Base-by-base conservation (phyloP, 257 asterid genomes). In the Solanum microdontum region DNA sequence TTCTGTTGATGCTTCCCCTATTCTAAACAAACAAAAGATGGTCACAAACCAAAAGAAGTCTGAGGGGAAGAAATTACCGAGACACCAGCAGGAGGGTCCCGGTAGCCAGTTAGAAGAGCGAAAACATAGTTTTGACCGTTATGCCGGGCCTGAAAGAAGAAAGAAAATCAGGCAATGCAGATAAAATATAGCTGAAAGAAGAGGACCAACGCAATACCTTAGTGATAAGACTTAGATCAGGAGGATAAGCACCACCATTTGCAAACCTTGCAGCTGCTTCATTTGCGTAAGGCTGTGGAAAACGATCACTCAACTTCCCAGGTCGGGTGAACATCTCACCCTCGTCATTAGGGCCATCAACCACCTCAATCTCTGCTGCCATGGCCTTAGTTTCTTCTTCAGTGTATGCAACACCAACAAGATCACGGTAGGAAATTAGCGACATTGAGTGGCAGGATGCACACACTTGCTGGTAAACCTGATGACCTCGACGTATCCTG, bases 51-150 rank as follows among this genome's bases (percentile, higher is more conserved):
- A 45, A 66, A 51, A 43, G 37, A 7, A 66, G 80, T 17, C 13
- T 4, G 34, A 64, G 40, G 84, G 48, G 70, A 17, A 23, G 76
- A 39, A 86, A 75, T 87, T 93, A 94, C 96, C 89, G 87, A 34
- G 66, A 95, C 87, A 72, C 98, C 98, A 89, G 96, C 96, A 89
- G 96, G 98, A 64, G 98, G 98, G 90, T 94, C 97, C 55, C 91
- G 96, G 86, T 94, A 94, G 69, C 98, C 98, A 72, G 98, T 94
- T 82, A 94, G 92, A 87, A 94, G 96, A 72, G 95, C 90, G 33
- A 93, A 94, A 73, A 92, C 96, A 89, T 93, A 94, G 90, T 93
- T 94, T 88, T 94, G 96, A 82, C 96, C 96, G 24, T 89, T 92
- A 83, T 94, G 97, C 69, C 97, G 96, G 36, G 97, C 96, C 97